Evolutionary conservation across 257 asterid species (phyloP), one percentile per base, ranked within the genome.

Genomic region (Salvia splendens): DNA sequence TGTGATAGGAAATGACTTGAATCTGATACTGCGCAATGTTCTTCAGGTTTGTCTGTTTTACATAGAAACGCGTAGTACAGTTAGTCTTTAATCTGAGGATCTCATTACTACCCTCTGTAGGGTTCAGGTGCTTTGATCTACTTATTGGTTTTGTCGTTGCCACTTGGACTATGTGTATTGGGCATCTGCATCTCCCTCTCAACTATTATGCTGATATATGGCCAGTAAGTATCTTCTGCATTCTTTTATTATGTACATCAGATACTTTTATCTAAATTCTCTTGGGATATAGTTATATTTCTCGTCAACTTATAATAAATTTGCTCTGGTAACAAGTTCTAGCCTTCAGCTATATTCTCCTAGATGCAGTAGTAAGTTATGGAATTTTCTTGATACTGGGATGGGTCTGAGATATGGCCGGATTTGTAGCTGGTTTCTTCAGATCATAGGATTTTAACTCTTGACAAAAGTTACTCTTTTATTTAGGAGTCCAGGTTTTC

Each of bases 1-100:
- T 45, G 87, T 93, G 66, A 88, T 93, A 45, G 99, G 99, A 67
- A 90, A 87, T 82, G 99, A 93, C 82, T 81, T 93, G 17, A 91
- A 93, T 82, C 75, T 93, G 69, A 90, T 93, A 78, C 42, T 87
- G 62, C 96, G 99, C 42, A 93, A 93, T 76, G 80, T 87, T 68
- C 92, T 93, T 79, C 96, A 93, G 96, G 98, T 92, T 61, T 64
- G 38, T 62, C 66, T 57, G 38, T 61, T 65, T 48, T 40, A 62
- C 62, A 15, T 36, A 9, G 24, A 53, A 58, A 73, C 52, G 56
- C 24, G 30, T 14, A 55, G 38, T 53, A 47, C 59, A 30, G 50
- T 70, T 67, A 16, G 61, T 65, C 45, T 69, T 63, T 53, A 47
- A 59, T 56, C 54, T 55, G 72, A 75, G 70, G 75, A 65, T 64